These are phyloP conservation scores for Flaveria linearis DNA, from an alignment of 129 eudicot genomes.

Conservation along the genomic window DNA sequence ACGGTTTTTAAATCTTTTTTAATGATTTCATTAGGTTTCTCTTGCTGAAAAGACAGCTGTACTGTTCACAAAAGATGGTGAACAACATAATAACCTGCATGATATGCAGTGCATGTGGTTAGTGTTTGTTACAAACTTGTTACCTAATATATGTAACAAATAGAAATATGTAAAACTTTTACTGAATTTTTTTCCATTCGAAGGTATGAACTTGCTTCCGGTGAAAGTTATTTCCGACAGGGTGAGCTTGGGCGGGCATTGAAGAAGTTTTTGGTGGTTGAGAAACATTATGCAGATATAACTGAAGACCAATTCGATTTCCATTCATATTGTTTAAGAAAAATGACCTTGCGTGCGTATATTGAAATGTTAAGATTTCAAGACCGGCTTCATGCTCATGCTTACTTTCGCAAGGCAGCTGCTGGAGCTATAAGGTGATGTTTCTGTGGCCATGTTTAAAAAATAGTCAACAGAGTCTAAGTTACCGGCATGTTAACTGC, in stretches of 20 bases:
- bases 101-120: slow-evolving; percentile 99
- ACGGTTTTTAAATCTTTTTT: neutral
- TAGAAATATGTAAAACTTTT: neutral
- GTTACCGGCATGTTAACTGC: neutral
- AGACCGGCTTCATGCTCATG: slow-evolving; percentile 89
- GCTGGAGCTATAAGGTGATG: slow-evolving; percentile 86
- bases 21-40: slow-evolving; percentile 54
- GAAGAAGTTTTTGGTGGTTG: slow-evolving; percentile 87
- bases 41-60: slow-evolving; percentile 95
- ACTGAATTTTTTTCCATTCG: slow-evolving; percentile 13
- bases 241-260: slow-evolving; percentile 91
- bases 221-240: slow-evolving; percentile 96
- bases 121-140: slow-evolving; percentile 35
- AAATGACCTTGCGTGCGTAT: slow-evolving; percentile 96
- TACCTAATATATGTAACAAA: neutral
- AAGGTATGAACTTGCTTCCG: slow-evolving; percentile 98
- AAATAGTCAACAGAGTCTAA: neutral
- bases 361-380: slow-evolving; percentile 90
- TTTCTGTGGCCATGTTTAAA: slow-evolving; percentile 10
- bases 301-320: slow-evolving; percentile 98
- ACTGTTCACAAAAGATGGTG: slow-evolving; percentile 98
- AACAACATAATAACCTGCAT: slow-evolving; percentile 91
- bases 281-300: slow-evolving; percentile 97
- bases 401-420: slow-evolving; percentile 94
- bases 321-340: slow-evolving; percentile 95